Percentiles rank a stretch among this genome's conserved stretches.
phyloP scores from a whole-genome alignment of 2,329 filamentous ascomycete genomes.

The Dothiorella sarmentorum region DNA sequence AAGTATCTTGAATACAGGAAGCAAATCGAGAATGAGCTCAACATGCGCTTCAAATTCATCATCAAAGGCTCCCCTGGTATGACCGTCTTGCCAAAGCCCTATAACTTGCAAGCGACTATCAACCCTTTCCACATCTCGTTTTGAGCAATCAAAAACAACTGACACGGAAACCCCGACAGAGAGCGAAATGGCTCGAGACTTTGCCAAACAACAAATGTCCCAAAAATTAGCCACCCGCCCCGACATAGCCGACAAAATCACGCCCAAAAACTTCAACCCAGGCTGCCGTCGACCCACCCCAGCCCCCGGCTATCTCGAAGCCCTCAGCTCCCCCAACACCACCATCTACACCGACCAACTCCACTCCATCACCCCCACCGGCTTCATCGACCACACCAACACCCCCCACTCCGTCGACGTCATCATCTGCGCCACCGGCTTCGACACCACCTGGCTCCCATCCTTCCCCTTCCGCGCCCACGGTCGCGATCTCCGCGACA shows the following conservation, averaged over 20 bases:
- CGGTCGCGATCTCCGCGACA: slow-evolving; percentile 38
- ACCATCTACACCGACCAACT: slow-evolving; percentile 50
- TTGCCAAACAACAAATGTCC: slow-evolving; percentile 52
- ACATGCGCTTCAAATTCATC: slow-evolving; percentile 47
- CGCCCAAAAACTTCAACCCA: slow-evolving; percentile 33
- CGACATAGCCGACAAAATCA: slow-evolving; percentile 42
- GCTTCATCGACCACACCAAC: slow-evolving; percentile 44
- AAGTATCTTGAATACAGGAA: slow-evolving; percentile 45
- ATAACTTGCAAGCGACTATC: too few species aligned
- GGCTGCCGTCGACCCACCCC: slow-evolving; percentile 47
- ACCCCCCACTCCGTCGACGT: slow-evolving; percentile 40
- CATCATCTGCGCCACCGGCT: slow-evolving; percentile 46
- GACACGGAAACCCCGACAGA: slow-evolving; percentile 29
- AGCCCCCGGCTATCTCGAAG: slow-evolving; percentile 50
- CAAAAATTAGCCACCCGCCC: slow-evolving; percentile 43
- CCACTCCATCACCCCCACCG: slow-evolving; percentile 43
- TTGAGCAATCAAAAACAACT: too few species aligned
- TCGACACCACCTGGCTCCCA: slow-evolving; percentile 43
- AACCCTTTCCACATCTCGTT: too few species aligned
- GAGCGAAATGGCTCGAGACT: slow-evolving; percentile 22
- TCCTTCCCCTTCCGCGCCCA: slow-evolving; percentile 39
- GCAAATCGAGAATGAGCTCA: slow-evolving; percentile 41
- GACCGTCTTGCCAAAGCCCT: too few species aligned
- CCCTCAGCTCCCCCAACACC: slow-evolving; percentile 49
- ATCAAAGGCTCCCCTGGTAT: slow-evolving; percentile 41